Evolutionary conservation across 169 alveolate genomes (phyloP), one percentile per base, ranked within the genome.

Genomic region (Plasmodium sp.): DNA sequence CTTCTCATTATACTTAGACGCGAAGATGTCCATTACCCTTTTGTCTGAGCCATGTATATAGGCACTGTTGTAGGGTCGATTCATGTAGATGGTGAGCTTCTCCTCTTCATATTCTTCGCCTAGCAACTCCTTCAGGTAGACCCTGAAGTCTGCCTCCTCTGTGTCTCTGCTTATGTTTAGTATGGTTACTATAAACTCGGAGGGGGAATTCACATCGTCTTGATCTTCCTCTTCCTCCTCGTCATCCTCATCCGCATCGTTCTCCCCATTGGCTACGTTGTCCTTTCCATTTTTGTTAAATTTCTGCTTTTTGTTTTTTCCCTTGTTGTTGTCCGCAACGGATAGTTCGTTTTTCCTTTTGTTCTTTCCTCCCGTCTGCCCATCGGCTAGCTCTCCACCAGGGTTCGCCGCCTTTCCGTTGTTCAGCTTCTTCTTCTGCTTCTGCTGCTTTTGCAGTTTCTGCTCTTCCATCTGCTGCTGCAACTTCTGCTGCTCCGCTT

Each of bases 261-360:
- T 58, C 56, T 77, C 81, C 58, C 14, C 92, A 22, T 73, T 73
- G 36, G 16, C 7, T 27, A 77, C 34, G 5, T 31, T 18, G 1
- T 72, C 41, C 22, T 84, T 45, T 14, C 33, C 62, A 33, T n/a
- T 48, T 12, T 85, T 74, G 14, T 56, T 56, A 22, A 85, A 22
- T 58, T 80, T 88, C 27, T 81, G 90, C 34, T 90, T 90, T 22
- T 81, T 90, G 33, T 58, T 80, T 58, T 88, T 80, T 22, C 90
- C 90, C 58, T 79, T 80, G 43, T 81, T 85, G 10, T 12, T 81
- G 0, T 80, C 43, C 31, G 9, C 36, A 9, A 18, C 18, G 18
- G 1, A 36, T 34, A 12, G 41, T 33, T 45, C 74, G 41, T 80
- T 81, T 58, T 54, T 90, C 36, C 90, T 90, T 80, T 90, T 81